Base-by-base conservation (phyloP, 2,329 filamentous ascomycete species). In the Stagonosporopsis chrysanthemi region DNA sequence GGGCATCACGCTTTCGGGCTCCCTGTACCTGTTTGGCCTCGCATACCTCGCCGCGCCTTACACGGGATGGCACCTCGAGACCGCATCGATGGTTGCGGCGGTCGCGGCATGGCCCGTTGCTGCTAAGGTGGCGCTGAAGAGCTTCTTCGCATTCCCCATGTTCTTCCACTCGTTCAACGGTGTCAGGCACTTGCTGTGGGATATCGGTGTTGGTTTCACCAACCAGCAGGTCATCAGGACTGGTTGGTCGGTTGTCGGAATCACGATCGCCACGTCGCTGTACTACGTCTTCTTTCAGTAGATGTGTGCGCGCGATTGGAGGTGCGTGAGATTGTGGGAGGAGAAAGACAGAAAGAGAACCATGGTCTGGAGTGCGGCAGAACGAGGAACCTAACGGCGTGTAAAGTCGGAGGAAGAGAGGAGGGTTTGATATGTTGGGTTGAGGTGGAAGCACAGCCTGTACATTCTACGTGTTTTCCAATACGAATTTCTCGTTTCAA, bases 31-130 rank as follows among this genome's bases (percentile, higher is more conserved):
- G 75, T 97, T 91, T 82, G 88, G 90, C 62, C 78, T 87, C 65
- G 86, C 89, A 52, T 97, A 97, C 83, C 88, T 97, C 60, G 85
- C 85, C 64, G 88, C 92, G 0, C 93, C 93, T 5, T 79, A 90
- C 40, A 78, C 91, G 52, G 93, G 89, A 64, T 88, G 85, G 84
- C 86, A 90, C 72, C 76, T 91, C 49, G 88, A 89, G 75, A 85
- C 82, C 26, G 84, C 84, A 22, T 84, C 81, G 22, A 75, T 91
- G 69, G 87, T 86, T 7, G 87, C 87, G 31, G 81, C 84, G 23
- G 88, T 91, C 71, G 88, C 82, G 6, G 80, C 83, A 40, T 84
- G 87, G 75, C 87, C 88, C 1, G 60, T 86, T 9, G 77, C 80
- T 15, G 80, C 81, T 26, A 89, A 91, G 80, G 68, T 88, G 22